Evolutionary conservation across 331 rosid genomes (phyloP).

Genomic region (Cucumis variabilis): DNA sequence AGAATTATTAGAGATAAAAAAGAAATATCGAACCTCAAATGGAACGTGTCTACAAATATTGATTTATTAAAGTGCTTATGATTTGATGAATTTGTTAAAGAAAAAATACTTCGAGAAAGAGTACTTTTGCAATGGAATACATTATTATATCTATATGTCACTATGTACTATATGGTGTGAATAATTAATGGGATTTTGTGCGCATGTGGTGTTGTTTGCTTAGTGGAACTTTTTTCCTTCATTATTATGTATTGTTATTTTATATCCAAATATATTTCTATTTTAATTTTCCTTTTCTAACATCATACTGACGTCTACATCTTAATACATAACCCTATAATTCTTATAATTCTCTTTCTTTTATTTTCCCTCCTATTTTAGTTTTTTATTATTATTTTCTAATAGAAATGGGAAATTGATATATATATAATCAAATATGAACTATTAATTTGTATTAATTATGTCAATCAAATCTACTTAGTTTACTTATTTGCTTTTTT

Average conservation of each 20-base stretch:
- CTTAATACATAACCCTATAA: not conserved
- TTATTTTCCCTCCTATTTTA: not conserved
- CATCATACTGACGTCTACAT: constrained; percentile 29
- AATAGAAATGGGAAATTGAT: not conserved
- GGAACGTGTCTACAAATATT: too few species aligned
- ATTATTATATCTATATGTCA: not conserved
- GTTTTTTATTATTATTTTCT: not conserved
- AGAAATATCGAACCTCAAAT: too few species aligned
- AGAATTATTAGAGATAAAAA: too few species aligned
- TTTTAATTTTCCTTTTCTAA: not conserved
- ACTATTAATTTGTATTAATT: not conserved
- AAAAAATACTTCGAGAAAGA: too few species aligned
- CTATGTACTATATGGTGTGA: not conserved
- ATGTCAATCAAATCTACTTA: too few species aligned
- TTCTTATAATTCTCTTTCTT: not conserved
- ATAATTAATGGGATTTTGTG: not conserved
- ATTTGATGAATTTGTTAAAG: too few species aligned
- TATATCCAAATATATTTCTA: too few species aligned
- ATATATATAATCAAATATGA: not conserved
- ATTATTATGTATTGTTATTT: not conserved
- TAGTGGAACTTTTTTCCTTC: not conserved
- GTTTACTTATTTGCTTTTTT: too few species aligned
- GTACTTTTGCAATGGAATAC: not conserved
- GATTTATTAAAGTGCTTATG: too few species aligned
- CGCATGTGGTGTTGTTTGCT: not conserved